Base-by-base conservation (phyloP, 768 basidiomycete genomes). In the Cystobasidium ongulense region DNA sequence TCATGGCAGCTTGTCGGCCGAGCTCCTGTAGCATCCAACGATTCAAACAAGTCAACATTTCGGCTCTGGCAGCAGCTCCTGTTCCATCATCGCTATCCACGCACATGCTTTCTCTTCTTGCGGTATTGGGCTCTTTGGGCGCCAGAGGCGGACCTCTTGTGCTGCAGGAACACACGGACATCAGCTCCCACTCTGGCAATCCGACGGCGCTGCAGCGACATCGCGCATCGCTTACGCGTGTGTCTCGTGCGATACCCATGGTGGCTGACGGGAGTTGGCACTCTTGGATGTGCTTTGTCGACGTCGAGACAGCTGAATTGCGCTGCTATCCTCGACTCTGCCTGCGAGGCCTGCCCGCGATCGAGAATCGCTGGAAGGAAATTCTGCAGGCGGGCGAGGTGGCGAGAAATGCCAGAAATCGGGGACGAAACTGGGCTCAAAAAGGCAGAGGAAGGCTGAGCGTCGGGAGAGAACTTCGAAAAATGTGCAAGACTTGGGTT, bases 41-140 rank as follows among this genome's bases (percentile, higher is more conserved):
- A 63, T 63, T 27, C 31, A 39, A 39, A 17, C 63, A 64, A 18
- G 35, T 64, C 36, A 41, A 64, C 17, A 46, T 10, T 36, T 23
- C 41, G 7, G 7, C 33, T 27, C 8, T 63, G 8, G 39, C 39
- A 17, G 39, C 17, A 39, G 7, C 39, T 39, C 39, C 39, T 17
- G 39, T n/a, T n/a, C n/a, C n/a, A n/a, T n/a, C 39, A 39, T 17
- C 7, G 39, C 39, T 39, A 39, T 39, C 39, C 39, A 46, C 57
- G 57, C 33, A 59, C 57, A 73, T 98, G 98, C 86, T 98, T 97
- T 89, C 96, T 89, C 91, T 98, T 99, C 88, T 99, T 99, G 86
- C 95, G 92, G 85, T 93, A 95, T 85, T 90, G 88, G 79, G 92
- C 88, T 80, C 90, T 89, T 84, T 92, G 90, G 74, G 90, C 91